Percentiles rank a stretch among this genome's conserved stretches.
These are phyloP conservation scores for Meira miltonrushii DNA, from an alignment of 1,284 basidiomycete genomes.

Conservation along the genomic window DNA sequence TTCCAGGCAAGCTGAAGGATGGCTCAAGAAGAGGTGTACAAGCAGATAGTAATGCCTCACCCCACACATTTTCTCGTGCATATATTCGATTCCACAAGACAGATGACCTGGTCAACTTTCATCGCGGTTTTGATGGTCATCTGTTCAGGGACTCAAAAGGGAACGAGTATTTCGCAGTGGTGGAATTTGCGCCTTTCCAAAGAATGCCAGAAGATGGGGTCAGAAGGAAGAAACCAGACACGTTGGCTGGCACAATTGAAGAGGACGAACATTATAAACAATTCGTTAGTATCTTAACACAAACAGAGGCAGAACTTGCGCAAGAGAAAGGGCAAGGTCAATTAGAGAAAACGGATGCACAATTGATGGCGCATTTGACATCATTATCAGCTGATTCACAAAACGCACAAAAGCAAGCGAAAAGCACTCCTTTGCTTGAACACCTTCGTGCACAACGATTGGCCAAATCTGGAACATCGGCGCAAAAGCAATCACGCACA, in stretches of 20 bases:
- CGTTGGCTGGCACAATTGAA: constrained; percentile 69
- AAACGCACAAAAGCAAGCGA: constrained; percentile 15
- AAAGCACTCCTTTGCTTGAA: constrained; percentile 35
- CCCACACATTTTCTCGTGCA: constrained; percentile 63
- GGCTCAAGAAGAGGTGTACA: constrained; percentile 2
- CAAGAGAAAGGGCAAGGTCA: constrained; percentile 6
- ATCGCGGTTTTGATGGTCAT: constrained; percentile 83
- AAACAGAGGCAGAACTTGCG: constrained; percentile 1
- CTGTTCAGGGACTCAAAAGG: constrained; percentile 84
- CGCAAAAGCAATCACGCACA: constrained; percentile 1
- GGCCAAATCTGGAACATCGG: constrained; percentile 21
- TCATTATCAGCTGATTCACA: constrained; percentile 14
- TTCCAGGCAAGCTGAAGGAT: constrained; percentile 36
- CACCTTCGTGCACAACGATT: constrained; percentile 30
- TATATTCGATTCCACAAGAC: constrained; percentile 82
- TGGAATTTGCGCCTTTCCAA: constrained; percentile 90
- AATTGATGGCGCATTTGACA: constrained; percentile 20
- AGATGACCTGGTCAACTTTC: constrained; percentile 69
- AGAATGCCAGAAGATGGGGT: constrained; percentile 64
- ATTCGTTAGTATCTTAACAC: constrained; percentile 21
- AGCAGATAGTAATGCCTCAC: background rate
- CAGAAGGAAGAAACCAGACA: constrained; percentile 65
- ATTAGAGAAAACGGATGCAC: constrained; percentile 27
- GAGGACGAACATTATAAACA: constrained; percentile 55
- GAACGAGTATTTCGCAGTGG: constrained; percentile 76